Conservation (phyloP, 495 filamentous ascomycete species). For the Recurvomyces mirabilis region DNA sequence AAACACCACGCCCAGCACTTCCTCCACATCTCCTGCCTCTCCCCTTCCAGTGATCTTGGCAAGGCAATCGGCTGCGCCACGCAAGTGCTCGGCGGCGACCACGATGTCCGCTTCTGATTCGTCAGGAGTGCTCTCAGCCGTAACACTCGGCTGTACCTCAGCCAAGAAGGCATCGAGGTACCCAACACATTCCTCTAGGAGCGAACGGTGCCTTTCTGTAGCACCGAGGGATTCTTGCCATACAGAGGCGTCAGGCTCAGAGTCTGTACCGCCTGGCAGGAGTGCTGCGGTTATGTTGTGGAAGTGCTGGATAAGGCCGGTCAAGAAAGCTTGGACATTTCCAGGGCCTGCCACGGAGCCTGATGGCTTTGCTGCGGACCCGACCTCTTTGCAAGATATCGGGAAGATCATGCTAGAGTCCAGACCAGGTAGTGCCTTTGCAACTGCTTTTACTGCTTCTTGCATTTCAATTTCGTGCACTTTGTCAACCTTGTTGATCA, state of each 20-base stretch:
- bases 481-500: conserved; percentile 71
- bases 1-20: conserved; percentile 93
- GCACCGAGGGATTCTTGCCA: conserved; percentile 82
- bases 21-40: conserved; percentile 84
- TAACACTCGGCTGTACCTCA: conserved; percentile 9
- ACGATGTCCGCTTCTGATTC: conserved; percentile 65
- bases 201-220: conserved; percentile 74
- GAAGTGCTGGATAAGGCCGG: conserved; percentile 57
- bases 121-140: conserved; percentile 27
- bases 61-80: conserved; percentile 67
- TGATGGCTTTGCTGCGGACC: conserved; percentile 8
- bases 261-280: conserved; percentile 17
- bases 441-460: conserved; percentile 10
- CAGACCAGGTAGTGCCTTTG: conserved; percentile 26
- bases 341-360: conserved; percentile 42
- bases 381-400: conserved; percentile 54
- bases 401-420: conserved; percentile 38
- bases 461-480: conserved; percentile 12
- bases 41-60: conserved; percentile 81
- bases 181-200: conserved; percentile 58
- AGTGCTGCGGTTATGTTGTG: conserved; percentile 56
- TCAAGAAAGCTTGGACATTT: conserved; percentile 56
- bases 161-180: conserved; percentile 61
- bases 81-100: conserved; percentile 79
- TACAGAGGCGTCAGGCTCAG: conserved; percentile 36